Evolutionary conservation across 768 basidiomycete species (phyloP).

Genomic region (Pleurotus tuoliensis): DNA sequence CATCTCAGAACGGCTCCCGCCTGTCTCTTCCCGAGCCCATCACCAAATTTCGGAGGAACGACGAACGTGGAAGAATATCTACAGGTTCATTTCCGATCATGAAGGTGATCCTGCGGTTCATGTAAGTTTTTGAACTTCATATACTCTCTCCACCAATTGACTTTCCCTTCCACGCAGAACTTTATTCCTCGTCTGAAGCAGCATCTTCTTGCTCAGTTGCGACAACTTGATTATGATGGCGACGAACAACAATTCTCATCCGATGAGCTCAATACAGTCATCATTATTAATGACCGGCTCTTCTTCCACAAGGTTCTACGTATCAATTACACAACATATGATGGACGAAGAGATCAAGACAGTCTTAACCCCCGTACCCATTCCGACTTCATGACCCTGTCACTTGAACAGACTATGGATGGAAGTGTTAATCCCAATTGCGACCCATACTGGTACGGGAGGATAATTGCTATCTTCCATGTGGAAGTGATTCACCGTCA

Average conservation of each 20-base stretch:
- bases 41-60: conserved; percentile 15
- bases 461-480: conserved; percentile 10
- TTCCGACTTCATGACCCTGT: conserved; percentile 15
- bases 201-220: conserved; percentile 25
- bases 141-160: background rate
- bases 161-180: conserved; percentile 8
- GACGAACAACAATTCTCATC: conserved; percentile 13
- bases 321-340: conserved; percentile 28
- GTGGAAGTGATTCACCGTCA: background rate
- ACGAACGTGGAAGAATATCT: conserved; percentile 8
- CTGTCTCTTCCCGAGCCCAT: conserved; percentile 7
- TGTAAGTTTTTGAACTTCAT: background rate
- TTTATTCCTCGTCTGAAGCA: conserved; percentile 24
- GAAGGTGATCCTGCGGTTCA: conserved; percentile 15
- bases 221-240: conserved; percentile 12
- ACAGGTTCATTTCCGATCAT: conserved; percentile 10
- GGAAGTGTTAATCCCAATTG: background rate
- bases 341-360: conserved; percentile 20
- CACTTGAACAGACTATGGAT: conserved; percentile 8
- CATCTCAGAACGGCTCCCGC: conserved; percentile 3
- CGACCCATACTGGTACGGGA: conserved; percentile 19
- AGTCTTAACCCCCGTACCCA: conserved; percentile 23
- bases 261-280: conserved; percentile 10
- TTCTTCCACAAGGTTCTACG: conserved; percentile 15
- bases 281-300: conserved; percentile 17